Evolutionary conservation across 306 rosid species (phyloP).

Genomic region (Vachellia pachyceras): DNA sequence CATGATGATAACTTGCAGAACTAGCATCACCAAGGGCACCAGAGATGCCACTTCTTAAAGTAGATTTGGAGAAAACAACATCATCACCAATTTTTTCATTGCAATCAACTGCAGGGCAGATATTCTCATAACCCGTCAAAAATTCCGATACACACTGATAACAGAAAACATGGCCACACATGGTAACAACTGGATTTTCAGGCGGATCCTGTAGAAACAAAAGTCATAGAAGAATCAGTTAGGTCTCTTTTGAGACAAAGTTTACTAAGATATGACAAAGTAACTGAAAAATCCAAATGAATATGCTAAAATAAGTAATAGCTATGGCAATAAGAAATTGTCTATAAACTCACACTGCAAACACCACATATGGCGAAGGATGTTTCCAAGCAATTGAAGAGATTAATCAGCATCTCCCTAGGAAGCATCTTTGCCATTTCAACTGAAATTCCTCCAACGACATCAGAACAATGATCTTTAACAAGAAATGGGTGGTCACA

Average conservation of each 20-base stretch:
- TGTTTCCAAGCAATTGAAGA: constrained; percentile 68
- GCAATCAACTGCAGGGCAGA: constrained; percentile 77
- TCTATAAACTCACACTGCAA: constrained; percentile 75
- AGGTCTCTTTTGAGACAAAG: constrained; percentile 15
- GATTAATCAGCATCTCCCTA: constrained; percentile 65
- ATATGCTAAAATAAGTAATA: not conserved
- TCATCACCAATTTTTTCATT: constrained; percentile 72
- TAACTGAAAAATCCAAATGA: constrained; percentile 30
- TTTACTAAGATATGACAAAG: constrained; percentile 10
- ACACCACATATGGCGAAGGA: constrained; percentile 68
- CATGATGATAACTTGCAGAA: constrained; percentile 43
- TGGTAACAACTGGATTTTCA: constrained; percentile 80
- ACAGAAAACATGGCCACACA: constrained; percentile 97
- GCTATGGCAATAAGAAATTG: constrained; percentile 21
- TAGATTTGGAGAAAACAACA: constrained; percentile 76
- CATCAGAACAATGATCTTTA: constrained; percentile 70
- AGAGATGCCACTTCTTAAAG: constrained; percentile 75
- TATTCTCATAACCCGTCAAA: constrained; percentile 80
- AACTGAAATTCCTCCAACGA: constrained; percentile 69
- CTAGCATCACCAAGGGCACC: constrained; percentile 58
- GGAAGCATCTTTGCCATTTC: constrained; percentile 83
- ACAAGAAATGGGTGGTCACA: constrained; percentile 96
- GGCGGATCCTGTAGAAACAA: constrained; percentile 84
- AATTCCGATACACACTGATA: constrained; percentile 84
- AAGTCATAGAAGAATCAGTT: constrained; percentile 39